These are phyloP conservation scores for Cardiospermum halicacabum DNA, from an alignment of 345 rosid species.

Conservation along the genomic window DNA sequence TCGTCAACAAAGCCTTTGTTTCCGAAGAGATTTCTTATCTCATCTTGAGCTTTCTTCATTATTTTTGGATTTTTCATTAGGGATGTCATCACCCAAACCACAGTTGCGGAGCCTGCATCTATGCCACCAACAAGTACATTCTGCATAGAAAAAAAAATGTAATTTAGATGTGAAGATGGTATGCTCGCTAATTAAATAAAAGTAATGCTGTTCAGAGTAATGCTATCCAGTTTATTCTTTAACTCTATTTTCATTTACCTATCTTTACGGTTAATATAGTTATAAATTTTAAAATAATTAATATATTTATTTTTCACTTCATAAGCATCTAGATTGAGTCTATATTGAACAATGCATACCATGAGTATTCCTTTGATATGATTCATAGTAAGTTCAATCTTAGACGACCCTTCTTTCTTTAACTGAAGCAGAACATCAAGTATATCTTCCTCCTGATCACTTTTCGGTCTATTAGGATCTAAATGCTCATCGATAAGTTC, in stretches of 20 bases:
- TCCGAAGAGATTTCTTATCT: constrained; percentile 18
- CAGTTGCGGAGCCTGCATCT: constrained; percentile 21
- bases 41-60: constrained; percentile 32
- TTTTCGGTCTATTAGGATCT: background rate
- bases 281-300: too few relatives aligned
- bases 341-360: too few relatives aligned
- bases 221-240: too few relatives aligned
- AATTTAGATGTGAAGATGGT: too few relatives aligned
- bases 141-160: too few relatives aligned
- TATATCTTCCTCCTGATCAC: constrained; percentile 20
- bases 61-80: constrained; percentile 28
- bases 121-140: constrained; percentile 31
- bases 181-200: too few relatives aligned
- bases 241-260: too few relatives aligned
- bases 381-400: constrained; percentile 11
- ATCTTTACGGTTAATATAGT: too few relatives aligned
- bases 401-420: background rate
- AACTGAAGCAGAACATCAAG: constrained; percentile 19
- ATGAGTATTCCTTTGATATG: constrained; percentile 36
- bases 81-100: constrained; percentile 34
- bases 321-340: too few relatives aligned
- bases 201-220: too few relatives aligned
- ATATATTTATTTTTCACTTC: too few relatives aligned
- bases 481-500: constrained; percentile 27
- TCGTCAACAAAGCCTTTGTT: constrained; percentile 28